Base-by-base conservation (phyloP, 176 grass and related monocot genomes). In the Triticum dicoccoides region DNA sequence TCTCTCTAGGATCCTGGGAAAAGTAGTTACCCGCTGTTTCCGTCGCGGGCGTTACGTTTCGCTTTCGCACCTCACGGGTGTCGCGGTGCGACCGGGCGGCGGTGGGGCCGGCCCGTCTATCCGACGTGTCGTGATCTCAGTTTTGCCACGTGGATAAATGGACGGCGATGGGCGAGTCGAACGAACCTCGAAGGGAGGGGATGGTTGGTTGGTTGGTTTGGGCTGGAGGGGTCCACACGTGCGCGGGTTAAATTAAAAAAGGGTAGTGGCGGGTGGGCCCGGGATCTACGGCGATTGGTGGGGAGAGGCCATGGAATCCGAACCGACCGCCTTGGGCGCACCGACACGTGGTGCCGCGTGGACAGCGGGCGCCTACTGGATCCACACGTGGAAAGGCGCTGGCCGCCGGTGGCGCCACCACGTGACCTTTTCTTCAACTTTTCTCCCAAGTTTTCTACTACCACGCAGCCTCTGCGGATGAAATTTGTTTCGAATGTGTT, bases 1-100 rank as follows among this genome's bases (percentile, higher is more conserved):
- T 73, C 77, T 42, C 78, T 66, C 78, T 75, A 64, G 61, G 81
- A 76, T 62, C 58, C 8, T 30, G 42, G 39, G 11, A 30, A 74
- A 78, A 62, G 85, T 76, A 73, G 92, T 64, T 69, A 75, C 61
- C 83, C 52, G 84, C 59, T 63, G 82, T 52, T 75, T 77, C 77
- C 61, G 81, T 81, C 67, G n/a, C 13, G 45, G 74, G 12, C 54
- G 88, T 77, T 73, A 65, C 73, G 80, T 52, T 24, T 87, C 65
- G 56, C 33, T 83, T 73, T 90, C 84, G 1, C 81, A 88, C 77
- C 77, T 20, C 54, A 59, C 54, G 54, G 54, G 54, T 59, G 54
- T 59, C 54, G 89, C 68, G 68, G 9, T 51, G 69, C 61, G 47
- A 29, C 52, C 27, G 17, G 0, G 62, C 21, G n/a, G 30, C 51